A percentile compares a stretch with the other conserved stretches of the same genome.
Evolutionary conservation across 306 rosid genomes (phyloP).

Genomic region (Oemleria cerasiformis): DNA sequence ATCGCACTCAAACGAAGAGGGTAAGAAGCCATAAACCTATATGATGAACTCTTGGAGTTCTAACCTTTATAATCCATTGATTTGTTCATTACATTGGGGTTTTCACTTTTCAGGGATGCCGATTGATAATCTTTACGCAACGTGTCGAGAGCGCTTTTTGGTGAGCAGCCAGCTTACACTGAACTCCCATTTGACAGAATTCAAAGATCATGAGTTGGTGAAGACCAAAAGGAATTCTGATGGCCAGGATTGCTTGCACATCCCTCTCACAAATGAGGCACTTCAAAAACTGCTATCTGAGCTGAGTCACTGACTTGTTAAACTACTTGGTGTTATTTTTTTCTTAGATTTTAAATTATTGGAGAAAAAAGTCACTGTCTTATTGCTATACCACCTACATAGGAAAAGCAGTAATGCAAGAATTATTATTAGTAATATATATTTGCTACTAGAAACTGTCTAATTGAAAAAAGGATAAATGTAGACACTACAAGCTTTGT

Average conservation of each 20-base stretch:
- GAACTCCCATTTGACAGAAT: constrained; percentile 85
- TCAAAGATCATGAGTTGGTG: constrained; percentile 89
- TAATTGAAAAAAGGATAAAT: too few relatives aligned
- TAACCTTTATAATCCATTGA: neutral
- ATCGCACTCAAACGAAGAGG: constrained; percentile 79
- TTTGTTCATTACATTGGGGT: too few relatives aligned
- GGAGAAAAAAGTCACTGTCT: too few relatives aligned
- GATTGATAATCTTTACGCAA: constrained; percentile 53
- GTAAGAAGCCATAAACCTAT: constrained; percentile 27
- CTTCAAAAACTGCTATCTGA: constrained; percentile 65
- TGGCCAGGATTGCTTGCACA: constrained; percentile 78
- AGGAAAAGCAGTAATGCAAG: too few relatives aligned
- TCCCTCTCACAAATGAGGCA: constrained; percentile 68
- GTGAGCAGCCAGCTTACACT: constrained; percentile 78
- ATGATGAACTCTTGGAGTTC: constrained; percentile 11
- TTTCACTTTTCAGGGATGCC: constrained; percentile 62
- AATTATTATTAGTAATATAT: too few relatives aligned
- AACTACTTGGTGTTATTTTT: neutral
- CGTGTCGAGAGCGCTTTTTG: constrained; percentile 81
- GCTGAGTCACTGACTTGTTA: constrained; percentile 27
- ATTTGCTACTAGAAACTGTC: too few relatives aligned
- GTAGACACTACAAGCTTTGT: too few relatives aligned
- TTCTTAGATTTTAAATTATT: too few relatives aligned
- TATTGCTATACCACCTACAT: too few relatives aligned
- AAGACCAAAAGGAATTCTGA: constrained; percentile 79